Conservation (phyloP, 2,329 filamentous ascomycete species). For the Colletotrichum gigasporum region DNA sequence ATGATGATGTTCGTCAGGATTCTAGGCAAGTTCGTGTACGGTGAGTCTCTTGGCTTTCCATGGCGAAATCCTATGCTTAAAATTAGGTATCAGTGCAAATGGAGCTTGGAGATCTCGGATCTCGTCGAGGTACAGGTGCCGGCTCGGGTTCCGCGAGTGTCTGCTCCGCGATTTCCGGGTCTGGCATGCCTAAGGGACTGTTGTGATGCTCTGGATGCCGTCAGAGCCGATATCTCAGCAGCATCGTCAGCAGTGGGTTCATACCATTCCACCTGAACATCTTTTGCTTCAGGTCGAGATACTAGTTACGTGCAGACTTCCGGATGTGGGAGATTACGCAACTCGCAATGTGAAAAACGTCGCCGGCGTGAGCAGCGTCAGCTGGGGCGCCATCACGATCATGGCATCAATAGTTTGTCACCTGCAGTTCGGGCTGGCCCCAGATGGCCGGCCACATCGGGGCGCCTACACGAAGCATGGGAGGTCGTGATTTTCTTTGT, state of each 20-base stretch:
- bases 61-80: too few relatives aligned
- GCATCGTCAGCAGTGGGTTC: not conserved
- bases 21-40: too few relatives aligned
- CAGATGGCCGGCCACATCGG: not conserved
- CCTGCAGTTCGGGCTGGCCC: not conserved
- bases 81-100: too few relatives aligned
- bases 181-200: not conserved
- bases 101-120: too few relatives aligned
- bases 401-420: constrained; percentile 11
- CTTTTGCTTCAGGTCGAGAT: too few relatives aligned
- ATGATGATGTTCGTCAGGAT: too few relatives aligned
- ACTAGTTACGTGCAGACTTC: too few relatives aligned
- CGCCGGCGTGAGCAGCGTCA: not conserved
- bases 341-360: not conserved
- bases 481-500: not conserved
- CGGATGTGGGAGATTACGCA: too few relatives aligned
- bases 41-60: too few relatives aligned
- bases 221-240: not conserved
- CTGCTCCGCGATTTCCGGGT: too few relatives aligned
- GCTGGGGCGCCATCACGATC: constrained; percentile 3
- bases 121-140: too few relatives aligned
- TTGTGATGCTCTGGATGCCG: not conserved
- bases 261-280: not conserved
- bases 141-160: too few relatives aligned
- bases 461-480: not conserved